Percentiles rank a stretch among this genome's conserved stretches.
phyloP scores from a whole-genome alignment of 2,329 filamentous ascomycete genomes.

The Fusarium incarnatum region DNA sequence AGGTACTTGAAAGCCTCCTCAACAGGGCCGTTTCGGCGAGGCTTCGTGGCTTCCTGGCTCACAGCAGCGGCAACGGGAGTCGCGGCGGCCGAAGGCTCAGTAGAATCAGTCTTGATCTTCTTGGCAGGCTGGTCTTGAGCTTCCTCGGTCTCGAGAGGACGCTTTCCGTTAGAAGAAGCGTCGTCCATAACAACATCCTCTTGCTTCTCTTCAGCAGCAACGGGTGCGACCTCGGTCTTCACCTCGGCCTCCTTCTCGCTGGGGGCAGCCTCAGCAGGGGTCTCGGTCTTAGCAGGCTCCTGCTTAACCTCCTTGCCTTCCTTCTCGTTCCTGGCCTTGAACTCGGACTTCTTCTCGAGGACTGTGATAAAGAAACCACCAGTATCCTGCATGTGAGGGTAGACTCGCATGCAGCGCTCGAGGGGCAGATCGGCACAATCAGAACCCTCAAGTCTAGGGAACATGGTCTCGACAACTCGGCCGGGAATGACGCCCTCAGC shows the following conservation, averaged over 20 bases:
- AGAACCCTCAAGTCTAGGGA: slow-evolving; percentile 69
- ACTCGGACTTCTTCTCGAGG: slow-evolving; percentile 89
- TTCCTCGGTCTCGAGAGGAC: slow-evolving; percentile 52
- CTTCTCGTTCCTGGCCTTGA: slow-evolving; percentile 79
- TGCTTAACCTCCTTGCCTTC: slow-evolving; percentile 49
- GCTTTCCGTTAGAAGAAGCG: slow-evolving; percentile 50
- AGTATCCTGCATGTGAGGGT: slow-evolving; percentile 95
- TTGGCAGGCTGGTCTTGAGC: slow-evolving; percentile 58
- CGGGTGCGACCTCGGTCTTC: slow-evolving; percentile 43
- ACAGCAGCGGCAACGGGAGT: slow-evolving; percentile 40
- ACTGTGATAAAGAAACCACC: slow-evolving; percentile 98
- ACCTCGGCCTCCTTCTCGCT: slow-evolving; percentile 40
- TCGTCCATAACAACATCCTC: slow-evolving; percentile 51
- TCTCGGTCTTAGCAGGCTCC: slow-evolving; percentile 29
- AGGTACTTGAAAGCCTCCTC: slow-evolving; percentile 98
- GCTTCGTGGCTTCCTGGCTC: slow-evolving; percentile 49
- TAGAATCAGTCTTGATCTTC: slow-evolving; percentile 59
- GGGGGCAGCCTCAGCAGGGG: slow-evolving; percentile 21
- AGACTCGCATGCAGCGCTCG: slow-evolving; percentile 92
- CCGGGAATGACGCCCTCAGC: slow-evolving; percentile 67
- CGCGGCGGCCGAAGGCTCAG: slow-evolving; percentile 30
- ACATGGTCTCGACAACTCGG: slow-evolving; percentile 84
- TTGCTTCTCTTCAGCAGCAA: slow-evolving; percentile 31
- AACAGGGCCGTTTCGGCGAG: slow-evolving; percentile 64
- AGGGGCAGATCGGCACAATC: slow-evolving; percentile 76